Conservation (phyloP, 2,329 filamentous ascomycete species). For the Botryotinia calthae region DNA sequence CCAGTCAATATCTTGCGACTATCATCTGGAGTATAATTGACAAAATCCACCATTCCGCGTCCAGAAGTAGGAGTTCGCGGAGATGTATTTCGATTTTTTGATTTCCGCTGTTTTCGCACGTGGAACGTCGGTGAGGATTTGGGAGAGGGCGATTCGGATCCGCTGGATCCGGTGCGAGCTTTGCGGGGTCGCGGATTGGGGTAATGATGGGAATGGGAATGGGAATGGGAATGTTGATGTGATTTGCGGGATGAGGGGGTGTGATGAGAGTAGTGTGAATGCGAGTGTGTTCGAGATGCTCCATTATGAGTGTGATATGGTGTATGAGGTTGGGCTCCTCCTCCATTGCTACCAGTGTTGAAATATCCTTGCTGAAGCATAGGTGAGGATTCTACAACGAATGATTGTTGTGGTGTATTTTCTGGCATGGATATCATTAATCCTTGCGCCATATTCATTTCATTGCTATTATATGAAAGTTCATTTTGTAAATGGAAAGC, state of each 20-base stretch:
- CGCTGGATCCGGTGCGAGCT: constrained; percentile 21
- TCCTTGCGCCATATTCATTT: constrained; percentile 27
- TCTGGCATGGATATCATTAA: constrained; percentile 37
- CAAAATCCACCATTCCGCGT: constrained; percentile 58
- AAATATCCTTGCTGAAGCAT: constrained; percentile 28
- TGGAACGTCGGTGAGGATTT: constrained; percentile 25
- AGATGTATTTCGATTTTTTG: constrained; percentile 33
- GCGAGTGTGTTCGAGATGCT: constrained; percentile 15
- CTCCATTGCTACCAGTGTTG: neutral
- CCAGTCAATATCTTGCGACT: constrained; percentile 77
- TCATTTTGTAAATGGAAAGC: constrained; percentile 36
- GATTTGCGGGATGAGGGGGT: constrained; percentile 19
- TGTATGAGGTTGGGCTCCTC: constrained; percentile 16
- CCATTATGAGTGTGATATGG: constrained; percentile 13
- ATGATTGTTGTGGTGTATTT: constrained; percentile 27
- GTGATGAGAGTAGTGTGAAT: constrained; percentile 19
- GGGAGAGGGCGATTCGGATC: constrained; percentile 25
- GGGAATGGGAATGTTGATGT: neutral
- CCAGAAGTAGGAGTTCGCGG: constrained; percentile 40
- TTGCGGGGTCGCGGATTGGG: constrained; percentile 6
- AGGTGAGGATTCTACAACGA: constrained; percentile 28
- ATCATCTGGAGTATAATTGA: constrained; percentile 87
- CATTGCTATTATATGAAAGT: constrained; percentile 29
- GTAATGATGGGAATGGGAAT: neutral
- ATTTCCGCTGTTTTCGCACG: constrained; percentile 33